Percentiles rank a stretch among this genome's conserved stretches.
Evolutionary conservation across 2,329 filamentous ascomycete species (phyloP).

Genomic region (Colletotrichum sp.): DNA sequence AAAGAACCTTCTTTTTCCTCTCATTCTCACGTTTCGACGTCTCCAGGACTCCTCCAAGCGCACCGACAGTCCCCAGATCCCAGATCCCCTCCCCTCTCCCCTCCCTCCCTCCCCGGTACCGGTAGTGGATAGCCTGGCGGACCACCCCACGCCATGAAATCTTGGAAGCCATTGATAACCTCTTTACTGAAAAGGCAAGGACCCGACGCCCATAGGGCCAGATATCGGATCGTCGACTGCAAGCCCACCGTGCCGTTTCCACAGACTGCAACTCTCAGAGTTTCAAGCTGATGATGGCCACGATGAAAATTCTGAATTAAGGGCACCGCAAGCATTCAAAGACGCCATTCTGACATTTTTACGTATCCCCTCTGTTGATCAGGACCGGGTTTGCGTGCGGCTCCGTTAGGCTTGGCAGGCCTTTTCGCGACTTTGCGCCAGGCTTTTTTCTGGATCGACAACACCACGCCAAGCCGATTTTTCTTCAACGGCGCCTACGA

Average conservation of each 20-base stretch:
- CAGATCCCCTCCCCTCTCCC: neutral
- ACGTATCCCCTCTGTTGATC: neutral
- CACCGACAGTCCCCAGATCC: neutral
- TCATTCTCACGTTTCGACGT: neutral
- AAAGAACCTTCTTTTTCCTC: neutral
- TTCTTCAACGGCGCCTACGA: neutral
- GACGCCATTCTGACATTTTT: neutral
- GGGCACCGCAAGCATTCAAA: neutral
- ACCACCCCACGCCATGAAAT: neutral
- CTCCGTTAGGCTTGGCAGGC: neutral
- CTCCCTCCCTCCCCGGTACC: neutral
- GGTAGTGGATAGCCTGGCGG: neutral
- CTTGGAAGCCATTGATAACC: neutral
- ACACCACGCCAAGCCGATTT: neutral
- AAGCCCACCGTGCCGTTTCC: neutral
- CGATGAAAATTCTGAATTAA: neutral
- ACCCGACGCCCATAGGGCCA: neutral
- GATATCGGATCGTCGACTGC: neutral
- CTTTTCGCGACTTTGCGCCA: neutral
- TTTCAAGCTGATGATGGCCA: constrained; percentile 5
- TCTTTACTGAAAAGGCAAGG: neutral
- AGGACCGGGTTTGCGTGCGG: neutral
- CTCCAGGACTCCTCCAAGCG: neutral
- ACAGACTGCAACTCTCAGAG: constrained; percentile 1
- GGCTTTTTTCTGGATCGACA: neutral